Base-by-base conservation (phyloP, 176 grass and related monocot species). In the Eragrostis nindensis region DNA sequence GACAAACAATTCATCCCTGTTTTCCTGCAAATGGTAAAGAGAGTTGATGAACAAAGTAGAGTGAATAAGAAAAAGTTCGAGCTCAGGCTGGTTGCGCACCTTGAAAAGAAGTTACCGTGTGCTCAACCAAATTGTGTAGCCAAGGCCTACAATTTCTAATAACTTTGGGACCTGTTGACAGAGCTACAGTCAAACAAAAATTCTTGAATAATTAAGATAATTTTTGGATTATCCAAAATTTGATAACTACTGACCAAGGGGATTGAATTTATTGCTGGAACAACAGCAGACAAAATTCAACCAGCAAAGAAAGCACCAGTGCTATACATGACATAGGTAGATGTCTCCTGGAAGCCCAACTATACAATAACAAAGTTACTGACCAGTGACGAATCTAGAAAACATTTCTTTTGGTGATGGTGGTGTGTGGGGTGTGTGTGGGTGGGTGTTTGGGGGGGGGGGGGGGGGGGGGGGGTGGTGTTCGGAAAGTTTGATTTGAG, bases 261-360 rank as follows among this genome's bases (percentile, higher is more conserved):
- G 14, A 97, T 80, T 32, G 94, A 89, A 62, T 97, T 91, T 10
- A 91, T 63, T 26, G 66, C 40, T 26, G 91, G 91, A 78, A 93
- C 48, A 71, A 89, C 17, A 66, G 82, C 78, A 53, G 88, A 84
- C 43, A 89, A 81, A 82, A 97, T 46, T 86, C 91, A 91, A 57
- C 92, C 77, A 41, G 68, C 74, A 32, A 83, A 27, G 26, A 93
- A 86, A 86, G 84, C 83, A 87, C 85, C 81, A 45, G 73, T 29
- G 41, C 86, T 88, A 75, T 89, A 97, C 5, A 87, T 67, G 62
- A 83, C 41, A 67, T 87, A 86, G 39, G 64, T 85, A 39, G 68
- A 77, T 19, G 71, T 46, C 68, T 89, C 81, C 71, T 82, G 79
- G 29, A 87, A 80, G 41, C 90, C 65, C 57, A 91, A 73, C 91